Conservation (phyloP, 306 rosid species). For the Acacia crassicarpa region DNA sequence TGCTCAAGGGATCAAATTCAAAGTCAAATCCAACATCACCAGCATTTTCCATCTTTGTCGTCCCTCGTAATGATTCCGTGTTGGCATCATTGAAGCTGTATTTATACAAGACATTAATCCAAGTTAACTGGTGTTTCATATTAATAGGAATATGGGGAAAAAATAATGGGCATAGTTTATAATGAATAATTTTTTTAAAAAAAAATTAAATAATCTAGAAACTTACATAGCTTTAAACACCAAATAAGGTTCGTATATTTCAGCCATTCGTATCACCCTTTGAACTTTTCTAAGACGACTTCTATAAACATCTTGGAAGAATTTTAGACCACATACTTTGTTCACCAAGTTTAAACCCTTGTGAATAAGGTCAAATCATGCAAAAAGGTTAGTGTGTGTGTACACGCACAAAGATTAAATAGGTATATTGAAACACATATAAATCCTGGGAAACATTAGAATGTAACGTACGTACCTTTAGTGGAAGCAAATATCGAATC, state of each 20-base stretch:
- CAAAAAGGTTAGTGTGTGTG: background rate
- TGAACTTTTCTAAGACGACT: background rate
- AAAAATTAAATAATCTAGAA: background rate
- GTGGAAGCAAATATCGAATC: constrained; percentile 29
- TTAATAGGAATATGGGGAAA: no score
- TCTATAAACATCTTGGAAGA: constrained; percentile 8
- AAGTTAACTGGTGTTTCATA: background rate
- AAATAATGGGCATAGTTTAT: background rate
- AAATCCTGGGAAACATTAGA: no score
- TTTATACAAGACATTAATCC: background rate
- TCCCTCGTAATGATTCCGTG: constrained; percentile 33
- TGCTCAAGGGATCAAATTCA: constrained; percentile 38
- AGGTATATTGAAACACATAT: no score
- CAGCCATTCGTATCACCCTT: constrained; percentile 4
- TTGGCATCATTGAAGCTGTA: constrained; percentile 52
- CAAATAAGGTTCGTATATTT: constrained; percentile 37
- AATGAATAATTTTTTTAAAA: background rate
- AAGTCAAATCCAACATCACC: background rate
- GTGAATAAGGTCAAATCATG: background rate
- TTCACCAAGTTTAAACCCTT: constrained; percentile 38
- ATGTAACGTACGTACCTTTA: constrained; percentile 33
- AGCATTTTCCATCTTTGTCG: background rate
- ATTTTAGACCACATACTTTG: background rate
- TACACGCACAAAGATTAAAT: no score
- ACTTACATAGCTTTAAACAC: constrained; percentile 43